A percentile compares a stretch with the other conserved stretches of the same genome.
Conservation (phyloP, 1,139 yeast genomes). For the Suhomyces wounanorum region DNA sequence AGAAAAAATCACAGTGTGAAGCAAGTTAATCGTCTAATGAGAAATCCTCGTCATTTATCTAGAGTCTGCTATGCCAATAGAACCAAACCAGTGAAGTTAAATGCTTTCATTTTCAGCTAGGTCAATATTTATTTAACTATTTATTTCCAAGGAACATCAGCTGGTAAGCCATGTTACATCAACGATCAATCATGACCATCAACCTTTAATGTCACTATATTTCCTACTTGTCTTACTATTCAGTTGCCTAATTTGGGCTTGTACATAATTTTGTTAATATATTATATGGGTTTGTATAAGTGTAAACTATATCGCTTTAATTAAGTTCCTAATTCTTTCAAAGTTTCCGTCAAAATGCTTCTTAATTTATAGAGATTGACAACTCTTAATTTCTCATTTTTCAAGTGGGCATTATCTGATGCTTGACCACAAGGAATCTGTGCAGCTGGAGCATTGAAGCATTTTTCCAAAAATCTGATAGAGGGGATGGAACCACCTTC, state of each 20-base stretch:
- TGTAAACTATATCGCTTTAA: background rate
- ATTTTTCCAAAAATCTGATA: slow-evolving; percentile 78
- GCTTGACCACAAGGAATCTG: slow-evolving; percentile 97
- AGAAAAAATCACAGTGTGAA: slow-evolving; percentile 24
- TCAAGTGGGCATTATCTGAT: slow-evolving; percentile 90
- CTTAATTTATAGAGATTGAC: slow-evolving; percentile 76
- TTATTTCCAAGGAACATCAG: background rate
- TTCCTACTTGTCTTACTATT: slow-evolving; percentile 12
- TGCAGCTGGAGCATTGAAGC: slow-evolving; percentile 84
- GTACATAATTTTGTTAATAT: slow-evolving; percentile 1
- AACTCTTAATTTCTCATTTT: slow-evolving; percentile 81
- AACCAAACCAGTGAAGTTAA: slow-evolving; percentile 26
- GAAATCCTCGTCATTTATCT: slow-evolving; percentile 16
- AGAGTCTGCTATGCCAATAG: slow-evolving; percentile 37
- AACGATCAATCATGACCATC: background rate
- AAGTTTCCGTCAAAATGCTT: slow-evolving; percentile 59
- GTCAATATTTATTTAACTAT: background rate
- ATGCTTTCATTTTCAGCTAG: slow-evolving; percentile 30
- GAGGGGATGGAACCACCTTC: slow-evolving; percentile 98
- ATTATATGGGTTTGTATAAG: background rate
- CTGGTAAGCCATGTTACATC: background rate
- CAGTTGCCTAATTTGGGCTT: background rate
- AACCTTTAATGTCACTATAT: background rate
- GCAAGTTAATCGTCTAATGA: slow-evolving; percentile 29
- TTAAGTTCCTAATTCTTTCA: slow-evolving; percentile 38